These are phyloP conservation scores for Barnettozyma populi DNA, from an alignment of 805 yeast species.

Conservation along the genomic window DNA sequence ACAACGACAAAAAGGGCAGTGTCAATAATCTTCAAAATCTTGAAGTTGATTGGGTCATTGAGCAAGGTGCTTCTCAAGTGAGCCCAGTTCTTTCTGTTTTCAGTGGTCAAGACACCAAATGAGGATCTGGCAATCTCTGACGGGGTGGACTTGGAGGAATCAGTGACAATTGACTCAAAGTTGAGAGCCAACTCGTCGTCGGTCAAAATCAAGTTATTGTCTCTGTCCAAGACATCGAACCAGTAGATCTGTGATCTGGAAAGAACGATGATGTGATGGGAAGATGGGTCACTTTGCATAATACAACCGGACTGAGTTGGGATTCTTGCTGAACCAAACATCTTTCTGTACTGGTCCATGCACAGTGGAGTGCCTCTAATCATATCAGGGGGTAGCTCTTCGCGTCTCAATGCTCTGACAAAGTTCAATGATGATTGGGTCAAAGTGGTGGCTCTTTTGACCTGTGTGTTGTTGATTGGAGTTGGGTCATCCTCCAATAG, in stretches of 20 bases:
- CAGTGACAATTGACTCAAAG: slow-evolving; percentile 69
- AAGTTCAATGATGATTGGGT: slow-evolving; percentile 75
- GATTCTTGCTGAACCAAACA: slow-evolving; percentile 84
- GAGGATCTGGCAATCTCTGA: slow-evolving; percentile 74
- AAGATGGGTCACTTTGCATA: slow-evolving; percentile 70
- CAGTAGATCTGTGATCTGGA: slow-evolving; percentile 88
- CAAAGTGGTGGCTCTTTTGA: slow-evolving; percentile 75
- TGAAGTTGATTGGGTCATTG: slow-evolving; percentile 50
- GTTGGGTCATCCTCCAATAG: slow-evolving; percentile 90
- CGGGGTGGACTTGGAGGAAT: slow-evolving; percentile 47
- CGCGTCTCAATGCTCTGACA: slow-evolving; percentile 69
- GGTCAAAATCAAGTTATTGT: slow-evolving; percentile 64
- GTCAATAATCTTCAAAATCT: slow-evolving; percentile 71
- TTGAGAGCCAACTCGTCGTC: slow-evolving; percentile 74
- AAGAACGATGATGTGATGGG: slow-evolving; percentile 77
- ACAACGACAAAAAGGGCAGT: slow-evolving; percentile 79
- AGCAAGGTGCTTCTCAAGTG: slow-evolving; percentile 51
- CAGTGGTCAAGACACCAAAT: slow-evolving; percentile 87
- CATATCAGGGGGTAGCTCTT: slow-evolving; percentile 67
- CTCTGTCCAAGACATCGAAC: slow-evolving; percentile 83
- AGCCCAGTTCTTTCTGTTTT: slow-evolving; percentile 86
- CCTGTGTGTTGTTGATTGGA: slow-evolving; percentile 41
- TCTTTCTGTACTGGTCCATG: slow-evolving; percentile 86
- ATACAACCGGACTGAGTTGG: slow-evolving; percentile 81
- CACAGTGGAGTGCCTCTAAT: slow-evolving; percentile 65